Conservation (phyloP, 176 grass and related monocot species). For the Paspalum vaginatum region DNA sequence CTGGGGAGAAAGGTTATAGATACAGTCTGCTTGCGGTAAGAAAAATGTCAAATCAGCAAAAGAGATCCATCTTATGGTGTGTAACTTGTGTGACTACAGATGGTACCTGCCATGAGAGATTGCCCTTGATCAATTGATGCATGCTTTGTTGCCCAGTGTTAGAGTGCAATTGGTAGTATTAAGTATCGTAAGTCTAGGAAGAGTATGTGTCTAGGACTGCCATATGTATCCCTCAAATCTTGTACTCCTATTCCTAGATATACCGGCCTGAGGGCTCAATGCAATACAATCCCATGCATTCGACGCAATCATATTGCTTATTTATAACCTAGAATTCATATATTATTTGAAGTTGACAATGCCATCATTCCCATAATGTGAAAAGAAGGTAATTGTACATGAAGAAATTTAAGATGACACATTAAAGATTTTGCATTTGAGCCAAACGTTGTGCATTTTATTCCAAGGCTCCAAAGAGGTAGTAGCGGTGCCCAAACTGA, state of each 20-base stretch:
- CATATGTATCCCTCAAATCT: too few species aligned
- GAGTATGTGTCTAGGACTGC: too few species aligned
- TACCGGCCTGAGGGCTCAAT: too few species aligned
- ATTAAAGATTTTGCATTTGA: background rate
- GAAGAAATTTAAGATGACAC: background rate
- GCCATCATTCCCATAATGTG: background rate
- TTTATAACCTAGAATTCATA: too few species aligned
- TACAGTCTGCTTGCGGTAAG: background rate
- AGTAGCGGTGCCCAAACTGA: background rate
- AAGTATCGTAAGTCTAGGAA: too few species aligned
- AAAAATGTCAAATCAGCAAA: background rate
- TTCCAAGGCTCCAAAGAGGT: background rate
- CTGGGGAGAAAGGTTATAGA: background rate
- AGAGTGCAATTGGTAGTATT: too few species aligned
- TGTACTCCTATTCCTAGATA: too few species aligned
- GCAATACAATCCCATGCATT: too few species aligned
- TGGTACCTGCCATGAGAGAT: background rate
- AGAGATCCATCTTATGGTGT: background rate
- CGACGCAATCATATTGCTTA: too few species aligned
- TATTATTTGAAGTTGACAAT: background rate
- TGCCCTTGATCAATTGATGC: background rate
- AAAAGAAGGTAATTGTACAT: background rate
- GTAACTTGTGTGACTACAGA: slow-evolving; percentile 12
- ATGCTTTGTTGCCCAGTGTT: background rate
- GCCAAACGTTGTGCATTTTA: background rate